Evolutionary conservation across 179 eudicot species (phyloP).

Genomic region (Dionaea muscipula): DNA sequence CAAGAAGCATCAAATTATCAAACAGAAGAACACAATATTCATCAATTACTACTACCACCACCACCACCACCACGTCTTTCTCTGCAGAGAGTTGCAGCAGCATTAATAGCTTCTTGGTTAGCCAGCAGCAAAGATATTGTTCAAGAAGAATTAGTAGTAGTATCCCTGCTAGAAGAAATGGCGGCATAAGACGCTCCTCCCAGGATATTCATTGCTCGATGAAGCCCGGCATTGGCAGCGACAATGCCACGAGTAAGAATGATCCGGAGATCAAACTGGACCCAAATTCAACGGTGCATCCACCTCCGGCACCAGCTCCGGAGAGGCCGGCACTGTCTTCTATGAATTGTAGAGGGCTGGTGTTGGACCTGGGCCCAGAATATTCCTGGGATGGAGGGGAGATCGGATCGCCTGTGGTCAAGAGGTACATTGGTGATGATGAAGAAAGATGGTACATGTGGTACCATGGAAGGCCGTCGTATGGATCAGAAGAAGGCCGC

Average conservation of each 20-base stretch:
- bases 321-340: conserved; percentile 4
- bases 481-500: too few relatives aligned
- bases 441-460: conserved; percentile 89
- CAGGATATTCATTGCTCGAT: conserved; percentile 44
- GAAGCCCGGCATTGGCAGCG: conserved; percentile 34
- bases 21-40: too few relatives aligned
- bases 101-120: neutral
- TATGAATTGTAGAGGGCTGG: conserved; percentile 33
- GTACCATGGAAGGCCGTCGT: conserved; percentile 63
- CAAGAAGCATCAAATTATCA: conserved; percentile 5
- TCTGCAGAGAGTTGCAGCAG: neutral
- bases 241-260: conserved; percentile 20
- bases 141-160: conserved; percentile 7
- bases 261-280: conserved; percentile 6
- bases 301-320: conserved; percentile 17
- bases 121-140: neutral
- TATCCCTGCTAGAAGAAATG: too few relatives aligned
- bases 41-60: too few relatives aligned
- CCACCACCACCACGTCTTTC: neutral
- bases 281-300: conserved; percentile 12
- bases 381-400: conserved; percentile 56
- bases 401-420: conserved; percentile 75
- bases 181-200: too few relatives aligned
- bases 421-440: conserved; percentile 62
- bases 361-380: conserved; percentile 46